These are phyloP conservation scores for Entomortierella lignicola DNA, from an alignment of 192 early-diverging fungal genomes.

Conservation along the genomic window DNA sequence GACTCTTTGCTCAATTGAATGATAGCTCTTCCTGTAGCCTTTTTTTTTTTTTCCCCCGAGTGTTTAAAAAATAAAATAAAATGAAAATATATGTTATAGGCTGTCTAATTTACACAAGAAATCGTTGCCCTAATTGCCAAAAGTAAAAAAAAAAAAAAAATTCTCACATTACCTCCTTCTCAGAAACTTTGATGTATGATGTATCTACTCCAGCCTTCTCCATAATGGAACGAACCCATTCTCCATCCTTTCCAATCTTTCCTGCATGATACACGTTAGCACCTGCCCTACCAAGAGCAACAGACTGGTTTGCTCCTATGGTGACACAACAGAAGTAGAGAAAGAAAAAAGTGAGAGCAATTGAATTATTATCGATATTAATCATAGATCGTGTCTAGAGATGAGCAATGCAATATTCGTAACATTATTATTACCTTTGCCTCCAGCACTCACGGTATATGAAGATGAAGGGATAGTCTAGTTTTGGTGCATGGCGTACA, in stretches of 20 bases:
- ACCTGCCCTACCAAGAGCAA: constrained; percentile 84
- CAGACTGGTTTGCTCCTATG: constrained; percentile 88
- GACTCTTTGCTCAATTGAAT: constrained; percentile 80
- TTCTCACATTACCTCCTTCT: constrained; percentile 56
- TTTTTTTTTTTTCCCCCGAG: no score
- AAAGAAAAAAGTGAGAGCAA: neutral
- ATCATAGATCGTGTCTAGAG: neutral
- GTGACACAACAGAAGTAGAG: neutral
- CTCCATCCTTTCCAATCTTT: constrained; percentile 85
- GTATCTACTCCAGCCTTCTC: constrained; percentile 73
- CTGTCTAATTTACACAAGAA: no score
- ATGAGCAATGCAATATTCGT: neutral
- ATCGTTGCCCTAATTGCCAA: no score
- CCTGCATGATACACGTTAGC: constrained; percentile 79
- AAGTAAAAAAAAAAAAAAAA: neutral
- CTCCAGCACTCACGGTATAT: constrained; percentile 70
- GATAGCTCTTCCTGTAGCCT: constrained; percentile 85
- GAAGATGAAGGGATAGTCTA: constrained; percentile 57
- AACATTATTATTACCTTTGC: constrained; percentile 63
- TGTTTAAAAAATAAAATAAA: no score
- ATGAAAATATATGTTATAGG: no score
- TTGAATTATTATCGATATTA: constrained; percentile 1
- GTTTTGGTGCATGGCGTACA: neutral
- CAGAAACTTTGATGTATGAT: constrained; percentile 62
- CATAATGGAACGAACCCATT: constrained; percentile 80